Evolutionary conservation across 164 flowering plant species (phyloP), one percentile per base, ranked within the genome.

Genomic region (Amborella trichopoda): DNA sequence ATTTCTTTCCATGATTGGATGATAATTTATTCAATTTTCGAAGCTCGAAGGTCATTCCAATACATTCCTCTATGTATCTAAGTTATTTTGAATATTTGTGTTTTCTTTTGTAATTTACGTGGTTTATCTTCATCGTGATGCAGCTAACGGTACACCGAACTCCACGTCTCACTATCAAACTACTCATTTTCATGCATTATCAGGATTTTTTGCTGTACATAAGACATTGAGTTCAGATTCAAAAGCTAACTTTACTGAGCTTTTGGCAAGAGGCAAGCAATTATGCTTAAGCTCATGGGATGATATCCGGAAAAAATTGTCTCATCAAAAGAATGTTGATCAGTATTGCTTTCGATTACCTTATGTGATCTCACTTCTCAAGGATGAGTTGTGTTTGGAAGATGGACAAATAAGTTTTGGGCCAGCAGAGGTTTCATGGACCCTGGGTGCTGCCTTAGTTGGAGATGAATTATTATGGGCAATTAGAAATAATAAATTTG

Each of bases 381-480:
- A 71, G 48, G 69, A 77, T 43, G 72, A 65, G 17, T 49, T 83
- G 10, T 70, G 80, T 23, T 66, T 83, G 48, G 60, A 70, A 13
- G 57, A 73, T 52, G 46, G 45, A 47, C 69, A 74, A 36, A 66
- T 83, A 27, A 37, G 54, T n/a, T 77, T 77, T 63, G 87, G 87
- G 36, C 80, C 80, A 14, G 73, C 64, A 30, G 75, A 76, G 51
- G 54, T 80, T 58, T 72, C 80, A 36, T 80, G 80, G 87, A 74
- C 87, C 6, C 44, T 74, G 54, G 82, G 87, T 55, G 87, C 85
- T 48, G 75, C 81, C 25, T 44, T 83, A 20, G 57, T 66, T 23
- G 84, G 75, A 67, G 80, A 75, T 21, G 59, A 67, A 34, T 52
- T 56, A 36, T 50, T 55, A 14, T 58, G 69, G 77, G 49, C 9